phyloP scores from a whole-genome alignment of 805 yeast species.

The Deakozyma indianensis region DNA sequence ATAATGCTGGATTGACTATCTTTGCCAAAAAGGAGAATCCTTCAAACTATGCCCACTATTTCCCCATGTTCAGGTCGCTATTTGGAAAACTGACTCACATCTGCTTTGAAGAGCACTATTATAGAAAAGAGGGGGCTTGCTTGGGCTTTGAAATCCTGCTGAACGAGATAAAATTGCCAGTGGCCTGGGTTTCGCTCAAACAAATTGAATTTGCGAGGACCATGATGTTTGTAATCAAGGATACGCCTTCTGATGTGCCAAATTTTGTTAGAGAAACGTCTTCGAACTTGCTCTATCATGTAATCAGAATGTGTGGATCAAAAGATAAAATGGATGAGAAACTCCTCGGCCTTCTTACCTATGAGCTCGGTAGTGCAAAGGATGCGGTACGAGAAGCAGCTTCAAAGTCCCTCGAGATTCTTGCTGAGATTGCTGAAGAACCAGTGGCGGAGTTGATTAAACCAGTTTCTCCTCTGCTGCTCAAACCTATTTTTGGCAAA shows the following conservation, averaged over 20 bases:
- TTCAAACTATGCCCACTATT: conserved; percentile 48
- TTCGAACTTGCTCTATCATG: conserved; percentile 44
- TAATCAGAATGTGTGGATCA: conserved; percentile 54
- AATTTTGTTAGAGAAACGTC: conserved; percentile 62
- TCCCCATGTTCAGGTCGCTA: conserved; percentile 63
- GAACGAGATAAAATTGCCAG: conserved; percentile 51
- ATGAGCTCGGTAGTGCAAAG: conserved; percentile 84
- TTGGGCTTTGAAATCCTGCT: conserved; percentile 66
- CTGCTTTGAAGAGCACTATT: conserved; percentile 81
- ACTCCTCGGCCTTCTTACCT: conserved; percentile 53
- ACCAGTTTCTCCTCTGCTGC: conserved; percentile 66
- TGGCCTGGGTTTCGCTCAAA: conserved; percentile 57
- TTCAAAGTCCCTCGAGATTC: conserved; percentile 47
- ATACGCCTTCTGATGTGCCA: conserved; percentile 81
- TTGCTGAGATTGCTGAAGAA: conserved; percentile 57
- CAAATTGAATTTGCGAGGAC: conserved; percentile 80
- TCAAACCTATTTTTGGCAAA: conserved; percentile 92
- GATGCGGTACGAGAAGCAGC: conserved; percentile 71
- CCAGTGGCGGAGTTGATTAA: conserved; percentile 63
- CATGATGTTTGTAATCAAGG: conserved; percentile 77
- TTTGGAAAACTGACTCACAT: conserved; percentile 77
- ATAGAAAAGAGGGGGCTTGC: conserved; percentile 78
- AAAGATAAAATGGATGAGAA: conserved; percentile 66
- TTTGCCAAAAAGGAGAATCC: conserved; percentile 58
- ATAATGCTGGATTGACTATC: conserved; percentile 43